phyloP scores from a whole-genome alignment of 495 filamentous ascomycete genomes.

The Aspergillus bridgeri region DNA sequence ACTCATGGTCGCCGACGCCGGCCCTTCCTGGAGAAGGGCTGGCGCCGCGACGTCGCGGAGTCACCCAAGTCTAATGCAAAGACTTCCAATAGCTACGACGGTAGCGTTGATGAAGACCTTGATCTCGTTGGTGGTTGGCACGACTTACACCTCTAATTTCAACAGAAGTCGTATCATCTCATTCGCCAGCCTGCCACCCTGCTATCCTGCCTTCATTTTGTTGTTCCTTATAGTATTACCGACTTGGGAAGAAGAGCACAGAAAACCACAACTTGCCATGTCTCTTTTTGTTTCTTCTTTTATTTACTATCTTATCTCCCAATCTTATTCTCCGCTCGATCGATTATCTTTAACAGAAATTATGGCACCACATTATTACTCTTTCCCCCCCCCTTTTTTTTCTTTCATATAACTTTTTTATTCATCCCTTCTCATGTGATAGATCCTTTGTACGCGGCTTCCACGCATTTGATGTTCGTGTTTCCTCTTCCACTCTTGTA shows the following conservation, averaged over 20 bases:
- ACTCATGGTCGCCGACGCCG: slow-evolving; percentile 37
- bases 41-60: slow-evolving; percentile 56
- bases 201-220: neutral
- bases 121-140: slow-evolving; percentile 92
- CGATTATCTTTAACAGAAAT: neutral
- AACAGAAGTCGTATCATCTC: slow-evolving; percentile 2
- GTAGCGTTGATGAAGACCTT: slow-evolving; percentile 65
- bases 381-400: no score
- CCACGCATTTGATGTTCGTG: slow-evolving; percentile 12
- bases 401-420: no score
- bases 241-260: slow-evolving; percentile 1
- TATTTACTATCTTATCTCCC: slow-evolving; percentile 8
- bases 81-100: slow-evolving; percentile 39
- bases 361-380: neutral
- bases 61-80: slow-evolving; percentile 29
- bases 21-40: slow-evolving; percentile 52
- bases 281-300: neutral
- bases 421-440: neutral
- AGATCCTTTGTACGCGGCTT: slow-evolving; percentile 5
- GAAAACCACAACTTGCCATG: neutral
- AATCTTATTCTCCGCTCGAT: neutral
- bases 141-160: slow-evolving; percentile 50
- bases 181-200: neutral
- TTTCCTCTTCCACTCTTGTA: slow-evolving; percentile 22
- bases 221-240: slow-evolving; percentile 8